phyloP scores from a whole-genome alignment of 2,329 filamentous ascomycete genomes.

The Juglanconis sp. region DNA sequence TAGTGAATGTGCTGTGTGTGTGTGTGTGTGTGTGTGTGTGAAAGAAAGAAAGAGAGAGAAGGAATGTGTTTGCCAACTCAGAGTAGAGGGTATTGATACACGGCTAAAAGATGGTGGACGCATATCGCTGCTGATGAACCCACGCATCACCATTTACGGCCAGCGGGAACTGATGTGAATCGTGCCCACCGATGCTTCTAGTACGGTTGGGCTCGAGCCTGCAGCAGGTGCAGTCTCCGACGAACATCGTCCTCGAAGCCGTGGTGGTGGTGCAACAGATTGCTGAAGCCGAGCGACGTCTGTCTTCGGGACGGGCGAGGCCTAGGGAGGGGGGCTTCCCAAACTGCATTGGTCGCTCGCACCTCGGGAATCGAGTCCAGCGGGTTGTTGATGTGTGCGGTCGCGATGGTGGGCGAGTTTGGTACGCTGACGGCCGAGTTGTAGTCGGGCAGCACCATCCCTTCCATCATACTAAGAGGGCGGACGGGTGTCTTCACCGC shows the following conservation, averaged over 20 bases:
- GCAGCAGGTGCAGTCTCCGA: slow-evolving; percentile 33
- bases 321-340: slow-evolving; percentile 14
- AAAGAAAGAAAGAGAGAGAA: no score
- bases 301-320: slow-evolving; percentile 22
- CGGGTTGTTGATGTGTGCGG: slow-evolving; percentile 30
- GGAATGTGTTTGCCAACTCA: no score
- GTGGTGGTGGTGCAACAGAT: slow-evolving; percentile 21
- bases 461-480: slow-evolving; percentile 46
- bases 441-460: slow-evolving; percentile 62
- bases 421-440: slow-evolving; percentile 56
- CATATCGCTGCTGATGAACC: background rate
- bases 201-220: slow-evolving; percentile 27
- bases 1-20: background rate
- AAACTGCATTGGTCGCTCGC: slow-evolving; percentile 19
- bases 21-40: no score
- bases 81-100: background rate
- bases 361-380: slow-evolving; percentile 30
- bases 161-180: slow-evolving; percentile 2
- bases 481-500: slow-evolving; percentile 65
- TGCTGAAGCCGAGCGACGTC: slow-evolving; percentile 23
- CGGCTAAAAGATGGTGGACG: background rate
- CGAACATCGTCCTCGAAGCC: slow-evolving; percentile 30
- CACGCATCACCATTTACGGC: background rate
- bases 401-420: slow-evolving; percentile 40
- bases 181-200: slow-evolving; percentile 15